Base-by-base conservation (phyloP, 192 early-diverging fungal species). In the Spinellus fusiger region DNA sequence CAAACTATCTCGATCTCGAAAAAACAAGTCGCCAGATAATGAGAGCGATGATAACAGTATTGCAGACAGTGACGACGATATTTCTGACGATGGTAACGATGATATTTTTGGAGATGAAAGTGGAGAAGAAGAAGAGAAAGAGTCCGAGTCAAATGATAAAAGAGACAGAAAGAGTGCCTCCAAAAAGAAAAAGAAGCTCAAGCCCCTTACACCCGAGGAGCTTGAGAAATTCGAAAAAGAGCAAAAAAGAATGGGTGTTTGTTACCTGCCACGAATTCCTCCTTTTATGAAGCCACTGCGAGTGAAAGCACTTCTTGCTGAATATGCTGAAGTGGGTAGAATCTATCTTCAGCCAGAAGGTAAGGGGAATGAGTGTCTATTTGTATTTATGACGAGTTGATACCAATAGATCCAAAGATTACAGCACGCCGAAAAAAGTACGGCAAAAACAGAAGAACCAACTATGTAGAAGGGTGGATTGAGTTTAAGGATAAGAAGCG, bases 381-480 rank as follows among this genome's bases (percentile, higher is more conserved):
- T 7, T 38, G 51, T 22, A 29, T 66, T 59, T 5, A 44, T 22
- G 16, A 34, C 4, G 15, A 7, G n/a, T 32, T 54, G 25, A 28
- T 34, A 29, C 8, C 23, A 8, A 55, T 29, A 68, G 83, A 84
- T 68, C 47, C 86, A 8, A 89, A 87, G 69, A 75, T 86, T 18
- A 83, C 91, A 35, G 83, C 80, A 10, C 78, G 89, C 38, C 80
- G 95, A 13, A 84, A 89, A 71, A 96, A 97, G 73, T 91, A 93
- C 66, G 83, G 81, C 25, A 84, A 88, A 23, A 95, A 95, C 77
- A 86, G 79, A 54, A 82, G 87, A 13, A 77, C 85, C 27, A 95
- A 95, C 64, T 98, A 83, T 69, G 86, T 83, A 1, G 95, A 98
- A 70, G 96, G 95, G 5, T 98, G 96, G 96, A 87, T 98, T 25